Conservation (phyloP, 176 grass and related monocot genomes). For the Eremochloa ophiuroides region DNA sequence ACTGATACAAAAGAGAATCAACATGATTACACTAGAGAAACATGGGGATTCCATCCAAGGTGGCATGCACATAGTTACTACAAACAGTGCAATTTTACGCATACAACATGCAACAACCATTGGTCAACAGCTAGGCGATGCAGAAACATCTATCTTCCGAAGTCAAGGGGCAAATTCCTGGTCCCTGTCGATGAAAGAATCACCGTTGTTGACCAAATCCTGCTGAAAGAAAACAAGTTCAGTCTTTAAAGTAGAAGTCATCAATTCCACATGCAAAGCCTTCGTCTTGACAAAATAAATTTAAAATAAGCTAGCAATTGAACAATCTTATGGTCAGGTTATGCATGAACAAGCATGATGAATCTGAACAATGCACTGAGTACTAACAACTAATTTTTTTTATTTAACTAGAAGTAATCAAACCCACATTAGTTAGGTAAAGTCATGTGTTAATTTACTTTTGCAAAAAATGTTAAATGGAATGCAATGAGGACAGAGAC, state of each 20-base stretch:
- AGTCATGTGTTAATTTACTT: not conserved
- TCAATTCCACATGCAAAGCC: not conserved
- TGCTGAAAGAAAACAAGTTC: not conserved
- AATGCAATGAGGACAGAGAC: not conserved
- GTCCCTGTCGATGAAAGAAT: not conserved
- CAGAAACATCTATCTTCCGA: not conserved
- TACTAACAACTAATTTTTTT: not conserved
- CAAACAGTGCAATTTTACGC: not conserved
- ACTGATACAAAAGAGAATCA: not conserved
- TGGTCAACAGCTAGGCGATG: not conserved
- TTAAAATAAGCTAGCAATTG: not conserved
- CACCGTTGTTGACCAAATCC: not conserved
- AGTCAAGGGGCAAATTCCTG: not conserved
- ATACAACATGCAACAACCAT: not conserved
- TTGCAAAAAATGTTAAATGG: not conserved
- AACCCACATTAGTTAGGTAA: not conserved
- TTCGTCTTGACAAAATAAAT: not conserved
- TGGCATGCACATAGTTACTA: constrained; percentile 9
- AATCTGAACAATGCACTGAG: not conserved
- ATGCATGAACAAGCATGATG: not conserved
- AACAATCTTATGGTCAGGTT: not conserved
- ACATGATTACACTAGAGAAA: not conserved
- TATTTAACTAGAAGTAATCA: not conserved
- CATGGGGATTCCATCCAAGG: constrained; percentile 4
- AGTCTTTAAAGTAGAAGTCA: no score